Base-by-base conservation (phyloP, 495 filamentous ascomycete species). In the Hyaloscypha finlandica region DNA sequence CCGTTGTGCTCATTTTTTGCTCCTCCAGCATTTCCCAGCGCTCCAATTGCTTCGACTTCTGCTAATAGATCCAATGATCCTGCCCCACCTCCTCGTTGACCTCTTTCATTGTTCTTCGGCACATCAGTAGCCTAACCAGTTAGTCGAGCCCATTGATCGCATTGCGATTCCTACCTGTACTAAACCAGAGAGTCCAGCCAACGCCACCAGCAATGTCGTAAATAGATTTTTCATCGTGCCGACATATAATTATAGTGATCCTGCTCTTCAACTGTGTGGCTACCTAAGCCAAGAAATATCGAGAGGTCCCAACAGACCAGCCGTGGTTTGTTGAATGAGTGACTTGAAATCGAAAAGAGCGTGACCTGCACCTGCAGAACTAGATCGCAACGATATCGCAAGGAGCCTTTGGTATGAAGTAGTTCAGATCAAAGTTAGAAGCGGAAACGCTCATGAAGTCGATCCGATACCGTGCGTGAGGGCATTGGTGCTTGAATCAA, bases 331-430 rank as follows among this genome's bases (percentile, higher is more conserved):
- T 70, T 53, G 59, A 70, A 70, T 29, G 65, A 67, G 54, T 65
- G 67, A 56, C 42, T 73, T 68, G 55, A 61, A 51, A 55, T 14
- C 11, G 31, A 42, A 69, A 67, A 64, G 68, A 70, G 68, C 65
- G 68, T 70, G 71, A 62, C 71, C 68, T 37, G 71, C 71, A 73
- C 57, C 64, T 73, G 59, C 62, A 68, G 67, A 72, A 68, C 25
- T 32, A 42, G 56, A 66, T 62, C 52, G 25, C 9, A 56, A 65
- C 25, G 12, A 67, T 25, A 65, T 53, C 32, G 29, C 31, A 55
- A 59, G 32, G 22, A 58, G 2, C 20, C 32, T n/a, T 37, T 55
- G 55, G 56, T 55, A 54, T 42, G 32, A 61, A 59, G 59, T 63
- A 58, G 59, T 42, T 48, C n/a, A 22, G 65, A 37, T 35, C 29